Percentiles rank a stretch among this genome's conserved stretches.
These are phyloP conservation scores for Stagonosporopsis vannaccii DNA, from an alignment of 2,329 filamentous ascomycete species.

Conservation along the genomic window DNA sequence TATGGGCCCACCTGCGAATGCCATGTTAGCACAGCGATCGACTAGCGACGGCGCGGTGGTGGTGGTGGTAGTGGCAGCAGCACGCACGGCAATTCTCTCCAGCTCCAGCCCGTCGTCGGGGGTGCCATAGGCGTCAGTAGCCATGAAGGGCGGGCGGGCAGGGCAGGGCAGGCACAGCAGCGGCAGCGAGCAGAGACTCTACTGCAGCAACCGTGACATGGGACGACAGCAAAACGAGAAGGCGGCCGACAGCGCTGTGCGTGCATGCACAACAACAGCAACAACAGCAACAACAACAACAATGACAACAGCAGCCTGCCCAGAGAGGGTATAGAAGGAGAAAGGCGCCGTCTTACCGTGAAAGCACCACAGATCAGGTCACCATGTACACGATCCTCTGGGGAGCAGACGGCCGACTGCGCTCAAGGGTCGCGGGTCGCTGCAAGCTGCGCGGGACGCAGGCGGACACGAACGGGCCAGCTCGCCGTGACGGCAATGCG, in stretches of 20 bases:
- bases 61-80: constrained; percentile 6
- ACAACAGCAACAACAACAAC: neutral
- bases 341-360: constrained; percentile 19
- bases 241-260: neutral
- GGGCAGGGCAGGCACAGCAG: neutral
- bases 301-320: neutral
- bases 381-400: constrained; percentile 13
- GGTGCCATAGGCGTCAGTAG: constrained; percentile 34
- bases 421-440: constrained; percentile 9
- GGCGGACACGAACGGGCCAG: constrained; percentile 4
- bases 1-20: constrained; percentile 47
- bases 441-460: constrained; percentile 1
- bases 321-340: constrained; percentile 3
- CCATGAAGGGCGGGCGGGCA: constrained; percentile 23
- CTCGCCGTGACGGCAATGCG: constrained; percentile 10
- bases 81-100: constrained; percentile 50
- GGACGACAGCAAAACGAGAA: neutral
- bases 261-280: neutral
- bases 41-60: constrained; percentile 1
- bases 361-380: constrained; percentile 18
- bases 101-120: constrained; percentile 48
- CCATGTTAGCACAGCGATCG: constrained; percentile 36
- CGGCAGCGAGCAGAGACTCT: constrained; percentile 9
- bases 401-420: constrained; percentile 1
- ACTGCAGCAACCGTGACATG: constrained; percentile 12